These are phyloP conservation scores for Saccharomycopsis sp. DNA, from an alignment of 805 yeast genomes.

Conservation along the genomic window DNA sequence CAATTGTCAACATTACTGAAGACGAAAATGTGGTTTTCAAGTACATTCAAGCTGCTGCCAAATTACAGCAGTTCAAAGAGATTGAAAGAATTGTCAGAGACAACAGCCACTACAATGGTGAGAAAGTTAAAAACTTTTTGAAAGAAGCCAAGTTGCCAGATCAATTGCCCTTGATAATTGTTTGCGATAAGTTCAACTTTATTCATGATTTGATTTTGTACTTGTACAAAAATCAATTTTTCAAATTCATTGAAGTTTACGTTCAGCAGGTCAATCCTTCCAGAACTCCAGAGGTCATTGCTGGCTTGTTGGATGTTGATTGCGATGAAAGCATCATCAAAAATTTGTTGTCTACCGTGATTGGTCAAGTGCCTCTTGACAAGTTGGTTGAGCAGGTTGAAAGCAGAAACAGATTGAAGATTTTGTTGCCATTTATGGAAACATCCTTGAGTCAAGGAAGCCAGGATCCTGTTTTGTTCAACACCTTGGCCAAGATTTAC, in stretches of 20 bases:
- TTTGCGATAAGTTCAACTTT: constrained; percentile 85
- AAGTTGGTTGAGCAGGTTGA: constrained; percentile 91
- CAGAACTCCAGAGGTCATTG: constrained; percentile 92
- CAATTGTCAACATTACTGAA: constrained; percentile 86
- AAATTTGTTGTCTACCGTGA: constrained; percentile 68
- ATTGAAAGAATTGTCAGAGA: constrained; percentile 94
- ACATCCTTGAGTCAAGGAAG: constrained; percentile 76
- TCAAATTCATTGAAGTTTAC: constrained; percentile 94
- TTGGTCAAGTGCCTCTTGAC: constrained; percentile 90
- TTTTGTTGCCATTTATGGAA: constrained; percentile 88
- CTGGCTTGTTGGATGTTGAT: constrained; percentile 93
- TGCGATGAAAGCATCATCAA: constrained; percentile 88
- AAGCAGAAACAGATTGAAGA: constrained; percentile 87
- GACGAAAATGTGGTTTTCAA: constrained; percentile 94
- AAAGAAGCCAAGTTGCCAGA: constrained; percentile 91
- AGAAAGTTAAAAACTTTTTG: constrained; percentile 92
- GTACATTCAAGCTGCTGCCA: constrained; percentile 91
- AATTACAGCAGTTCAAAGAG: constrained; percentile 82
- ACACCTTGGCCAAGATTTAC: constrained; percentile 94
- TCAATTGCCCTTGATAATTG: constrained; percentile 92
- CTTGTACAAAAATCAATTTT: constrained; percentile 89
- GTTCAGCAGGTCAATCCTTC: constrained; percentile 97
- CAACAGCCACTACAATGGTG: constrained; percentile 91
- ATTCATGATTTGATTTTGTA: constrained; percentile 90
- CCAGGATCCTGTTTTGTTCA: constrained; percentile 84